Evolutionary conservation across 306 rosid genomes (phyloP).

Genomic region (Ochetophila trinervis): DNA sequence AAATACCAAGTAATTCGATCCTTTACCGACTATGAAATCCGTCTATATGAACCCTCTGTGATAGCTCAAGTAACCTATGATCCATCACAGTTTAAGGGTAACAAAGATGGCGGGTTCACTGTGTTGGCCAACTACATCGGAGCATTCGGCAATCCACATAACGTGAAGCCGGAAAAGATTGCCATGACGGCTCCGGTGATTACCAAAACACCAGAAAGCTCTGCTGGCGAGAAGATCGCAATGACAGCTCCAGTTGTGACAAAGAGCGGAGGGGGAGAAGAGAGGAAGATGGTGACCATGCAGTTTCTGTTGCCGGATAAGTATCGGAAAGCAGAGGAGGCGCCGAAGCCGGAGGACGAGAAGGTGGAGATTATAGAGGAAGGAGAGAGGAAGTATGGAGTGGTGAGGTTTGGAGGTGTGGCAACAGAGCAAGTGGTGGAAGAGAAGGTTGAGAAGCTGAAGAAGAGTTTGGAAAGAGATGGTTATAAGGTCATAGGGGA

Average conservation of each 20-base stretch:
- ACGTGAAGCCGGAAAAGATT: slow-evolving; percentile 66
- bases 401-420: slow-evolving; percentile 64
- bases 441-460: slow-evolving; percentile 62
- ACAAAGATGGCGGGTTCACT: slow-evolving; percentile 78
- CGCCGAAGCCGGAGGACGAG: slow-evolving; percentile 77
- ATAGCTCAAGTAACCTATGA: slow-evolving; percentile 73
- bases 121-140: slow-evolving; percentile 81
- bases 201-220: slow-evolving; percentile 34
- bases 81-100: slow-evolving; percentile 66
- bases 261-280: slow-evolving; percentile 21
- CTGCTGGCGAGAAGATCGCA: slow-evolving; percentile 50
- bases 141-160: slow-evolving; percentile 67
- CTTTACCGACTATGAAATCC: slow-evolving; percentile 62
- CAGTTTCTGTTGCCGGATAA: slow-evolving; percentile 59
- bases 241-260: slow-evolving; percentile 88
- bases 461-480: slow-evolving; percentile 63
- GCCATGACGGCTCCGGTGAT: slow-evolving; percentile 86
- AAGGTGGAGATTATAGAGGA: slow-evolving; percentile 72
- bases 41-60: slow-evolving; percentile 54
- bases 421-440: slow-evolving; percentile 60
- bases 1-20: slow-evolving; percentile 51
- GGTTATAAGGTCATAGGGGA: slow-evolving; percentile 68
- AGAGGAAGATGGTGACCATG: slow-evolving; percentile 58
- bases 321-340: slow-evolving; percentile 69
- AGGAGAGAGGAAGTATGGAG: slow-evolving; percentile 69